phyloP scores from a whole-genome alignment of 768 basidiomycete species.

The Leccinum arenicola region DNA sequence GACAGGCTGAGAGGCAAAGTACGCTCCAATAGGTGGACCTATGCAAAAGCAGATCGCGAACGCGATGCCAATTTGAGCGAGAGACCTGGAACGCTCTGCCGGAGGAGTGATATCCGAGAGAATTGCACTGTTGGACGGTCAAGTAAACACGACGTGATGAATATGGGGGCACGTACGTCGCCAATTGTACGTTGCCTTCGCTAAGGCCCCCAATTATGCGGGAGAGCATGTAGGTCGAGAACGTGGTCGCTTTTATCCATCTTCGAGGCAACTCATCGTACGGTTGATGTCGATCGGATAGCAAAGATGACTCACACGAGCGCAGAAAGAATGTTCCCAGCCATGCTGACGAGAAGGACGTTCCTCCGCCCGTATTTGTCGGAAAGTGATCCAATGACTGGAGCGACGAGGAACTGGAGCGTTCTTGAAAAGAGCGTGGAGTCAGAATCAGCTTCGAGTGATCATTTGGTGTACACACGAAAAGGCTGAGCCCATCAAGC shows the following conservation, averaged over 20 bases:
- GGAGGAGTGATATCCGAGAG: constrained; percentile 87
- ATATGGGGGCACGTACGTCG: constrained; percentile 61
- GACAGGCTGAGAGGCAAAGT: constrained; percentile 86
- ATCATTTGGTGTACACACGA: constrained; percentile 55
- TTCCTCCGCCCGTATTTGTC: constrained; percentile 89
- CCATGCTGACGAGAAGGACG: constrained; percentile 82
- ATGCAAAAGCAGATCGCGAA: constrained; percentile 94
- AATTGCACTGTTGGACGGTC: constrained; percentile 63
- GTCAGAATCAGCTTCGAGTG: constrained; percentile 34
- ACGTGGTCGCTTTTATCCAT: constrained; percentile 88
- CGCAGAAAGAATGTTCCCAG: constrained; percentile 91
- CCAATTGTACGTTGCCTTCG: constrained; percentile 96
- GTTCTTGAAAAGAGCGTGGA: constrained; percentile 48
- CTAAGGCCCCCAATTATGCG: constrained; percentile 90
- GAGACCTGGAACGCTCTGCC: constrained; percentile 75
- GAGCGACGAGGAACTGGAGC: constrained; percentile 81
- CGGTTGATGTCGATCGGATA: not conserved
- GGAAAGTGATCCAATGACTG: constrained; percentile 77
- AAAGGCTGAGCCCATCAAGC: constrained; percentile 91
- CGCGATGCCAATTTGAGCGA: constrained; percentile 93
- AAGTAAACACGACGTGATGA: not conserved
- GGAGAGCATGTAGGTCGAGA: constrained; percentile 86
- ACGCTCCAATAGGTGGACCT: constrained; percentile 93
- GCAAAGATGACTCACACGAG: constrained; percentile 53
- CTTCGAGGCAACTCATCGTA: constrained; percentile 35